Percentiles rank a stretch among this genome's conserved stretches.
Conservation (phyloP, 768 basidiomycete genomes). For the Tylopilus sp. region DNA sequence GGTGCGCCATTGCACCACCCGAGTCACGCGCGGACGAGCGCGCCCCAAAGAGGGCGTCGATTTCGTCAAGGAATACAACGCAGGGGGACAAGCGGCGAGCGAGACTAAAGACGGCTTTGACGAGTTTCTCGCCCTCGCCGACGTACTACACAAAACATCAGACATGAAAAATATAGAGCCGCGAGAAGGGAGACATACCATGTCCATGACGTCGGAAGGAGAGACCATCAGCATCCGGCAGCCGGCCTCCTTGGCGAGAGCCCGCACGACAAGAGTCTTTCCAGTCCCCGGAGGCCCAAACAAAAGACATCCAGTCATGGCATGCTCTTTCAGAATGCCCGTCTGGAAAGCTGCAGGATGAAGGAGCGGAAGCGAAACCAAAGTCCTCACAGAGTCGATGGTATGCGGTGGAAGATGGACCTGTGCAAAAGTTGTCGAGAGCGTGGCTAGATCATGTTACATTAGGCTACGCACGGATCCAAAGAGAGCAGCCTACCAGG, state of each 20-base stretch:
- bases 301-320: slow-evolving; percentile 86
- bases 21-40: slow-evolving; percentile 73
- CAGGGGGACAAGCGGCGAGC: slow-evolving; percentile 86
- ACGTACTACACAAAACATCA: slow-evolving; percentile 55
- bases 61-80: slow-evolving; percentile 92
- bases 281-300: slow-evolving; percentile 95
- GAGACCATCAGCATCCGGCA: slow-evolving; percentile 89
- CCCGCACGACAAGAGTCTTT: slow-evolving; percentile 85
- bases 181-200: slow-evolving; percentile 49
- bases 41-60: slow-evolving; percentile 89
- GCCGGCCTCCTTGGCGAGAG: slow-evolving; percentile 90
- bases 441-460: slow-evolving; percentile 43
- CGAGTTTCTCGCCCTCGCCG: slow-evolving; percentile 87
- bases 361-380: slow-evolving; percentile 85
- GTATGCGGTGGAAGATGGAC: slow-evolving; percentile 88
- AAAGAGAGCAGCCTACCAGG: slow-evolving; percentile 43
- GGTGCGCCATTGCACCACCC: slow-evolving; percentile 78
- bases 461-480: slow-evolving; percentile 3
- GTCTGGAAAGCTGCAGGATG: slow-evolving; percentile 84
- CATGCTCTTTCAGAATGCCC: slow-evolving; percentile 88
- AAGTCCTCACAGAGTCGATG: slow-evolving; percentile 87
- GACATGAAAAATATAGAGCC: background rate
- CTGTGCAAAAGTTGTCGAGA: slow-evolving; percentile 81
- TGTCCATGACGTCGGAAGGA: slow-evolving; percentile 95
- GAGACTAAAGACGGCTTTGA: slow-evolving; percentile 83